Evolutionary conservation across 495 filamentous ascomycete species (phyloP).

Genomic region (Penicillium malachiteum): DNA sequence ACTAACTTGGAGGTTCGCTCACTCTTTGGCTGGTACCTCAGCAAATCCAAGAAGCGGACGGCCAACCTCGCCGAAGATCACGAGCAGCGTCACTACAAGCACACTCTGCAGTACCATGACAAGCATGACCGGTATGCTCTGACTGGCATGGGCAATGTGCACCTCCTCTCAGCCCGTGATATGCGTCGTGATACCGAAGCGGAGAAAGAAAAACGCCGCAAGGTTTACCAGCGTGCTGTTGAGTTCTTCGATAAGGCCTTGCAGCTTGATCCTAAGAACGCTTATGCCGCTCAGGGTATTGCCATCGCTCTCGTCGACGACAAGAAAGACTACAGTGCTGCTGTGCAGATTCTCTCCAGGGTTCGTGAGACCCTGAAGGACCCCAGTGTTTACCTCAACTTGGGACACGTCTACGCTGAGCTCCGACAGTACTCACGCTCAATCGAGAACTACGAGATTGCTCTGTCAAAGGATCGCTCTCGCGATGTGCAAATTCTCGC

Average conservation of each 20-base stretch:
- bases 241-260: constrained; percentile 98
- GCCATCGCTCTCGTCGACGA: constrained; percentile 93
- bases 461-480: constrained; percentile 74
- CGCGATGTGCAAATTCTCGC: constrained; percentile 80
- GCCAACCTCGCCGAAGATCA: constrained; percentile 82
- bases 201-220: constrained; percentile 85
- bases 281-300: constrained; percentile 93
- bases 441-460: constrained; percentile 90
- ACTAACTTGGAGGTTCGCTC: constrained; percentile 86
- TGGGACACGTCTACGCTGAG: constrained; percentile 90
- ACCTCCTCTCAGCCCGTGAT: constrained; percentile 81
- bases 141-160: constrained; percentile 94
- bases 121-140: constrained; percentile 96
- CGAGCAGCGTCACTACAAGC: constrained; percentile 92
- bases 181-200: constrained; percentile 87
- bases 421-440: constrained; percentile 83
- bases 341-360: constrained; percentile 82
- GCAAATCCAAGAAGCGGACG: constrained; percentile 74
- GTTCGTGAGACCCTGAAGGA: constrained; percentile 87
- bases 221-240: constrained; percentile 83
- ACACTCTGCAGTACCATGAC: constrained; percentile 88
- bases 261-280: constrained; percentile 87
- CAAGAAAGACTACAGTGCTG: constrained; percentile 76
- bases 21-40: constrained; percentile 92
- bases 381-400: constrained; percentile 80